phyloP scores from a whole-genome alignment of 2,329 filamentous ascomycete genomes.

The Botrytis cinerea region DNA sequence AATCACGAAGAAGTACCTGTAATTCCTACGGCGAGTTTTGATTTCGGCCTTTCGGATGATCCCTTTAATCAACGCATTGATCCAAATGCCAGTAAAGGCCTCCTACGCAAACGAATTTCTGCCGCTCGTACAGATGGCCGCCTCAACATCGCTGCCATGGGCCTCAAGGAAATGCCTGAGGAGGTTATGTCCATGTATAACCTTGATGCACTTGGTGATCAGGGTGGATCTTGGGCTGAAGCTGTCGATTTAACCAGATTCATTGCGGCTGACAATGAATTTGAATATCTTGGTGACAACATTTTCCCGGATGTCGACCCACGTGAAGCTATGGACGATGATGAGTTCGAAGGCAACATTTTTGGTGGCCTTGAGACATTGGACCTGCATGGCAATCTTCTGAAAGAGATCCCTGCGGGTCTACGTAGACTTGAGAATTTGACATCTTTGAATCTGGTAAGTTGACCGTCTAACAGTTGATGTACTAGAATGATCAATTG shows the following conservation, averaged over 20 bases:
- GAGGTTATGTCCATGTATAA: slow-evolving; percentile 93
- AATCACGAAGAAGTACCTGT: slow-evolving; percentile 44
- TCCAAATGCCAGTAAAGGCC: slow-evolving; percentile 60
- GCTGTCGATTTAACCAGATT: slow-evolving; percentile 84
- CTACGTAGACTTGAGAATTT: slow-evolving; percentile 72
- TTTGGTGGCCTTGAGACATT: slow-evolving; percentile 80
- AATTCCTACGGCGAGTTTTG: slow-evolving; percentile 54
- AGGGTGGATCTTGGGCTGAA: slow-evolving; percentile 80
- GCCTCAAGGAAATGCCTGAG: slow-evolving; percentile 73
- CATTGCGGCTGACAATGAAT: slow-evolving; percentile 85
- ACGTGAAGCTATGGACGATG: slow-evolving; percentile 57
- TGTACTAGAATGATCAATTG: slow-evolving; percentile 14
- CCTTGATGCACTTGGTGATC: slow-evolving; percentile 63
- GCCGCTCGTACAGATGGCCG: slow-evolving; percentile 75
- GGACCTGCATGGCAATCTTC: slow-evolving; percentile 82
- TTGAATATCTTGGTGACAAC: slow-evolving; percentile 70
- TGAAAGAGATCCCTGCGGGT: slow-evolving; percentile 73
- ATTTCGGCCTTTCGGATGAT: slow-evolving; percentile 62
- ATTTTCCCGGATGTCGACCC: slow-evolving; percentile 75
- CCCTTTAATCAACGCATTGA: slow-evolving; percentile 69
- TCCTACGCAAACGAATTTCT: slow-evolving; percentile 72
- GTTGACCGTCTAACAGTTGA: slow-evolving; percentile 37
- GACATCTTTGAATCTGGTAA: slow-evolving; percentile 78
- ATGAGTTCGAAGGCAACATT: slow-evolving; percentile 69
- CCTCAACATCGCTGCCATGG: slow-evolving; percentile 85